Evolutionary conservation across 257 asterid genomes (phyloP), one percentile per base, ranked within the genome.

Genomic region (Rhazya stricta): DNA sequence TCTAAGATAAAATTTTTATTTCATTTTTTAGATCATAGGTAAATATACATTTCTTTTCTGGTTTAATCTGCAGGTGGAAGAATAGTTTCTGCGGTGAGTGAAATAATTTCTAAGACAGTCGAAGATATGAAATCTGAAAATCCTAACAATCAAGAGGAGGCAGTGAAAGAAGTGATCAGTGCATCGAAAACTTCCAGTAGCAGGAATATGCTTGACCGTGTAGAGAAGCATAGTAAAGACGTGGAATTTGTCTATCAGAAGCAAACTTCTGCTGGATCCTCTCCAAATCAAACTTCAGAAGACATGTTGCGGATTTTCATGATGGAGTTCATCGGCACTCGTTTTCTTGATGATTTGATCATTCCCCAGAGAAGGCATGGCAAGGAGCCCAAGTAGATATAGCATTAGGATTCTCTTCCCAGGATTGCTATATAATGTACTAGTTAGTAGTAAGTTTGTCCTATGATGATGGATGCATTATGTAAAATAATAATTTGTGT

Each of bases 301-400:
- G 86, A 83, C 9, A 81, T 79, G 45, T 29, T 84, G 43, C 74
- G 86, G 43, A 32, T 65, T 27, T 79, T 84, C 74, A 80, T 84
- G 89, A 80, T 71, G 88, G 84, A 81, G 7, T 81, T 81, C 72
- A 51, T 69, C 1, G 84, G 86, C 16, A n/a, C 57, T 39, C 79
- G 74, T 41, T 68, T 72, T 74, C 66, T 80, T 23, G 79, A 85
- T 48, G 79, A 77, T 67, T 51, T 80, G 58, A 66, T 81, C 48
- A 81, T 84, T 75, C 76, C 79, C 34, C 77, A 83, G 69, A 73
- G 15, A n/a, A 74, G 69, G 74, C 66, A 43, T 58, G 72, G 41
- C 69, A 77, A 73, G 72, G 80, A 68, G 69, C 32, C 77, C 2
- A 45, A 79, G 76, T 71, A 72, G 21, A 36, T 21, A 4, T 13